Evolutionary conservation across 371 early-diverging fungal genomes (phyloP), one percentile per base, ranked within the genome.

Genomic region (Saksenaea vasiformis): DNA sequence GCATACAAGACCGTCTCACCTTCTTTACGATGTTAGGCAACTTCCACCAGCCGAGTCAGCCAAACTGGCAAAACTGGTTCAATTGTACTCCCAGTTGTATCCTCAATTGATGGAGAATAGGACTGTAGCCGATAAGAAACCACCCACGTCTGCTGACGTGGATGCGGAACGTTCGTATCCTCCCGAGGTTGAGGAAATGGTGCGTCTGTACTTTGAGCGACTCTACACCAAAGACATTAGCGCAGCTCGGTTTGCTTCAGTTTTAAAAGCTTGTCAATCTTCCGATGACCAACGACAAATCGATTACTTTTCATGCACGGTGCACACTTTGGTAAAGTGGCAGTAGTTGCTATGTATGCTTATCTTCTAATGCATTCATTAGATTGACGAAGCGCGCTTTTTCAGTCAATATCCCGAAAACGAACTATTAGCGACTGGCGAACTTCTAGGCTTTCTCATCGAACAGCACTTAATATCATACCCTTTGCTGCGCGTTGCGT

Each of bases 381-480:
- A 80, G 61, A 87, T 98, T 68, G 98, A 98, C 67, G 98, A 98
- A 74, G 94, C 92, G 74, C 90, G 92, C 26, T 97, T 93, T 70
- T 95, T 98, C 63, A 82, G 87, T 27, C 90, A 93, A 63, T 98
- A 97, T 71, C 98, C 98, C 0, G 96, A 95, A 41, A 90, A 91
- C 64, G 93, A 96, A 68, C 84, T 98, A 24, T 70, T 86, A 13
- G 87, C 93, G 43, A 95, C 98, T 0, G 91, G 92, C 44, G 87
- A 88, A 55, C 77, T 98, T 22, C 90, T 98, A 63, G 98, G 98
- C 5, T 77, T 88, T 8, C 70, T 98, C 64, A 90, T 98, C 19
- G 91, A 93, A 58, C 84, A 90, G 39, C 93, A 92, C 47, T 79
- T 96, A 54, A 88, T 96, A 13, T 83, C 90, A 0, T 87, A 87